Percentiles rank a stretch among this genome's conserved stretches.
Evolutionary conservation across 441 rosid genomes (phyloP).

Genomic region (Croton laevigatus): DNA sequence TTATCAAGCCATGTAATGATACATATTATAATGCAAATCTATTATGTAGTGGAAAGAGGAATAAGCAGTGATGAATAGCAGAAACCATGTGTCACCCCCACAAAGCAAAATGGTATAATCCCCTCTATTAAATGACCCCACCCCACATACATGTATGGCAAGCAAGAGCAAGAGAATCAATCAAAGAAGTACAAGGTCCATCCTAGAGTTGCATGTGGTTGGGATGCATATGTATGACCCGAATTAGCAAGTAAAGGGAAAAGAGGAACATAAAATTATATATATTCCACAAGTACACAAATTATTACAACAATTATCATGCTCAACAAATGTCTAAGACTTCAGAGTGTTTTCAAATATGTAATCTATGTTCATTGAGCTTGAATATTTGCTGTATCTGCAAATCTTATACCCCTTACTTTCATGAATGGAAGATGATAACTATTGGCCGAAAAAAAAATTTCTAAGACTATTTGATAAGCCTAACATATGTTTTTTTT

Average conservation of each 20-base stretch:
- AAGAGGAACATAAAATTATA: neutral
- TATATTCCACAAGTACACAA: neutral
- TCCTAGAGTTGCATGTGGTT: neutral
- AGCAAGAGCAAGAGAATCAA: neutral
- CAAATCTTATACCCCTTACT: too few species aligned
- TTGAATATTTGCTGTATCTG: too few species aligned
- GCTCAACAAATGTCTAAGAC: neutral
- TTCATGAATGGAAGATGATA: too few species aligned
- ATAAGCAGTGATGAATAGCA: slow-evolving; percentile 11
- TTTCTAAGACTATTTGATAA: too few species aligned
- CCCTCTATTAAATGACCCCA: neutral
- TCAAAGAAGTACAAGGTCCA: neutral
- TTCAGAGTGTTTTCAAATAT: too few species aligned
- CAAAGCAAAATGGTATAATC: neutral
- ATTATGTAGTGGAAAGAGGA: neutral
- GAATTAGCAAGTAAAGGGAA: neutral
- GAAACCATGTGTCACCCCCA: slow-evolving; percentile 2
- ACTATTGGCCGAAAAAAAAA: too few species aligned
- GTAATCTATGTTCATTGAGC: too few species aligned
- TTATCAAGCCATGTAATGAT: slow-evolving; percentile 28
- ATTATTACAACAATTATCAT: neutral
- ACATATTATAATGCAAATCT: slow-evolving; percentile 23
- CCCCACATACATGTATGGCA: neutral
- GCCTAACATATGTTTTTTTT: too few species aligned
- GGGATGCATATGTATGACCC: neutral